A percentile compares a stretch with the other conserved stretches of the same genome.
Conservation (phyloP, 306 rosid species). For the Fagus crenata region DNA sequence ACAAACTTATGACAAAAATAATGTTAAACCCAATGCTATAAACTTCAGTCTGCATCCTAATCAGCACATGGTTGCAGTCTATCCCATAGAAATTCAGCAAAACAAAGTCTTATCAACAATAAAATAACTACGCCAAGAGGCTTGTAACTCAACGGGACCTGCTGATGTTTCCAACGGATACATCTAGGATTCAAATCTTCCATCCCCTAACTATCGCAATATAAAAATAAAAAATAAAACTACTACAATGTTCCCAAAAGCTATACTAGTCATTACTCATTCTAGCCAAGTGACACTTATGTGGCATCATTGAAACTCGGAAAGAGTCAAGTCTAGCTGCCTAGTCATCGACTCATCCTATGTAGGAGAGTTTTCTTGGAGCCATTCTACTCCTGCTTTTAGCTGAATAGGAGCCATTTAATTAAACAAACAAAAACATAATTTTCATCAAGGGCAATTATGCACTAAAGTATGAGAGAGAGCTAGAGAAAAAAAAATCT, state of each 20-base stretch:
- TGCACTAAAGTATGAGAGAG: background rate
- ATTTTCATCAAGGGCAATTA: background rate
- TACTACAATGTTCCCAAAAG: background rate
- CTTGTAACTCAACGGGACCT: too few relatives aligned
- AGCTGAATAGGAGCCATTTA: background rate
- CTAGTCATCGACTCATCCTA: background rate
- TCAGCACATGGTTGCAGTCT: background rate
- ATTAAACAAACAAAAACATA: background rate
- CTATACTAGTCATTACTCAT: background rate
- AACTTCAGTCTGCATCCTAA: background rate
- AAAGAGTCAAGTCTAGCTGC: background rate
- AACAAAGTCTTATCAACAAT: background rate
- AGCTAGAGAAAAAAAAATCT: background rate
- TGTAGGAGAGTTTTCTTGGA: background rate
- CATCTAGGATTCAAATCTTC: too few relatives aligned
- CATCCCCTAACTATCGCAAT: too few relatives aligned
- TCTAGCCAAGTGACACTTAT: background rate
- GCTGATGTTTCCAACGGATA: background rate
- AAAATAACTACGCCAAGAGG: background rate
- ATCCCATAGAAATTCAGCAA: background rate
- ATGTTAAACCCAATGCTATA: background rate
- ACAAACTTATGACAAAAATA: too few relatives aligned
- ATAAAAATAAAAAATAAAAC: background rate
- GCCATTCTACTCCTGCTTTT: background rate
- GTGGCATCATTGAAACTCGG: background rate